A percentile compares a stretch with the other conserved stretches of the same genome.
phyloP scores from a whole-genome alignment of 2,329 filamentous ascomycete genomes.

The Chaetomiaceae sp. region DNA sequence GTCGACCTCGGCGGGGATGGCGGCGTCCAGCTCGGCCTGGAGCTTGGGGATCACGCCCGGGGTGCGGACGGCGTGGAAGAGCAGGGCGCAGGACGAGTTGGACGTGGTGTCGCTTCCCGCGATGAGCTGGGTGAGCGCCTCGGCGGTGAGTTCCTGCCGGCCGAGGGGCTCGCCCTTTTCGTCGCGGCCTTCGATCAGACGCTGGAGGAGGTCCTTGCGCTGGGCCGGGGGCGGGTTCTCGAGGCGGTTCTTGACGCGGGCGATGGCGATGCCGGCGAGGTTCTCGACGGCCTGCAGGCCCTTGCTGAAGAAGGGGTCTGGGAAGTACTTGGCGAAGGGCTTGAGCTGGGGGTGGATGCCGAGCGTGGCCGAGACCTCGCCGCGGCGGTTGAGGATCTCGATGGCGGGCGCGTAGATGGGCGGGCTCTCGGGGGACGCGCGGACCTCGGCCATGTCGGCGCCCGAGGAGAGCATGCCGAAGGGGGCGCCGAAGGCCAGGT shows the following conservation, averaged over 20 bases:
- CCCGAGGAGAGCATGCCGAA: slow-evolving; percentile 81
- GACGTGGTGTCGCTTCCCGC: slow-evolving; percentile 73
- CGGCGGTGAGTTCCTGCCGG: slow-evolving; percentile 76
- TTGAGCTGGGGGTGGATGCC: slow-evolving; percentile 71
- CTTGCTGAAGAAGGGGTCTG: slow-evolving; percentile 75
- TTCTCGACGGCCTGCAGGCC: slow-evolving; percentile 72
- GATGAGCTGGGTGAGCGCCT: slow-evolving; percentile 85
- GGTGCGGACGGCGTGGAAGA: slow-evolving; percentile 69
- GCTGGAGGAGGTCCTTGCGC: slow-evolving; percentile 74
- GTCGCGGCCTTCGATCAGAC: slow-evolving; percentile 82
- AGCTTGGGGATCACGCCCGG: slow-evolving; percentile 68
- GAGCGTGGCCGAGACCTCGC: slow-evolving; percentile 78
- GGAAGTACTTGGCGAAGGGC: slow-evolving; percentile 74
- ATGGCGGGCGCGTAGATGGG: slow-evolving; percentile 73
- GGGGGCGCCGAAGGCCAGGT: slow-evolving; percentile 67
- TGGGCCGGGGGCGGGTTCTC: slow-evolving; percentile 61
- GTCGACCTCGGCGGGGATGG: slow-evolving; percentile 54
- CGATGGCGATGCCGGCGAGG: slow-evolving; percentile 82
- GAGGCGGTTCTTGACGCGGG: slow-evolving; percentile 70
- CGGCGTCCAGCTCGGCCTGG: slow-evolving; percentile 69
- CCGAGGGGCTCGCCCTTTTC: slow-evolving; percentile 71
- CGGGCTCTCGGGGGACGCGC: slow-evolving; percentile 53
- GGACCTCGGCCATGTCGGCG: slow-evolving; percentile 71
- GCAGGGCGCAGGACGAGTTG: slow-evolving; percentile 76
- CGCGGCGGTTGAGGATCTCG: slow-evolving; percentile 81